phyloP scores from a whole-genome alignment of 2,329 filamentous ascomycete species.

The Clarireedia hainanense region DNA sequence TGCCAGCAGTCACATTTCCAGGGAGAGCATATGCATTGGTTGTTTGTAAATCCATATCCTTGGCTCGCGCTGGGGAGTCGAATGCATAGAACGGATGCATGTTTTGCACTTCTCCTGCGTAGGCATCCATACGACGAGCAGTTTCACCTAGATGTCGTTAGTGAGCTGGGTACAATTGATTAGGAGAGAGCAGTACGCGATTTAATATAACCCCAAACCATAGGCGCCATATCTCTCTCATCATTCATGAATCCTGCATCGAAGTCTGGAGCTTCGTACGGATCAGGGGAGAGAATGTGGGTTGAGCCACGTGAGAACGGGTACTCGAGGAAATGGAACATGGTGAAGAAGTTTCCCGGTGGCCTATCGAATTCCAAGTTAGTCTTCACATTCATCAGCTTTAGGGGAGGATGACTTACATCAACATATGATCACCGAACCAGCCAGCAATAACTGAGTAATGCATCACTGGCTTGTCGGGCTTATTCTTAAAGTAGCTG shows the following conservation, averaged over 20 bases:
- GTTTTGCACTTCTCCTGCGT: constrained; percentile 37
- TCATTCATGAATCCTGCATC: constrained; percentile 82
- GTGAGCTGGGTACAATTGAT: constrained; percentile 42
- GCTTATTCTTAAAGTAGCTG: constrained; percentile 76
- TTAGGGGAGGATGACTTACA: constrained; percentile 46
- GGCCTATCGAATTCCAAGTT: constrained; percentile 31
- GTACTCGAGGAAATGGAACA: constrained; percentile 48
- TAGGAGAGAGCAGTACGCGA: constrained; percentile 51
- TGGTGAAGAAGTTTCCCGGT: constrained; percentile 43
- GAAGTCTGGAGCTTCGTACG: constrained; percentile 69
- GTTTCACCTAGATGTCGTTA: constrained; percentile 52
- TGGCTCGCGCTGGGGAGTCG: constrained; percentile 60
- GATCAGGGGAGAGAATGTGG: constrained; percentile 51
- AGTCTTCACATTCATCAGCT: constrained; percentile 26
- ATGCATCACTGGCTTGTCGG: constrained; percentile 82
- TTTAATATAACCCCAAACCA: constrained; percentile 59
- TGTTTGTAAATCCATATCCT: constrained; percentile 66
- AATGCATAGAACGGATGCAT: constrained; percentile 68
- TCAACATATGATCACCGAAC: constrained; percentile 53
- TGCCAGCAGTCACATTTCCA: constrained; percentile 31
- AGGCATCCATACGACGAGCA: constrained; percentile 46
- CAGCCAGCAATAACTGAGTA: constrained; percentile 66
- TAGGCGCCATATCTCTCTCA: constrained; percentile 74
- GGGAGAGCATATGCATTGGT: constrained; percentile 70
- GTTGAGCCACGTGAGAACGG: constrained; percentile 54